Evolutionary conservation across 345 rosid species (phyloP).

Genomic region (Acer saccharum): DNA sequence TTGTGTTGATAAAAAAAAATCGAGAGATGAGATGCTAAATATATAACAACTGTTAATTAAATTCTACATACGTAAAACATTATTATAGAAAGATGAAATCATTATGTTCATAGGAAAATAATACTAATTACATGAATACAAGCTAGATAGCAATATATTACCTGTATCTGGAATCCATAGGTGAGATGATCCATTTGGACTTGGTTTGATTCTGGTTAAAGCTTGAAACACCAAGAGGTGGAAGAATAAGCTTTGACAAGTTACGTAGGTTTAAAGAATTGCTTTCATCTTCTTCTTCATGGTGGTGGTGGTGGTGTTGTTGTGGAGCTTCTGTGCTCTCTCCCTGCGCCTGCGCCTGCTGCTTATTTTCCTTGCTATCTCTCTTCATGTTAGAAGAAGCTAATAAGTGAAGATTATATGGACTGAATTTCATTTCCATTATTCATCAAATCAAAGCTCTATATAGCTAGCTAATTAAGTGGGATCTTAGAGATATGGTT

Average conservation of each 20-base stretch:
- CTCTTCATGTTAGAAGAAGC: slow-evolving; percentile 17
- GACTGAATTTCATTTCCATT: slow-evolving; percentile 21
- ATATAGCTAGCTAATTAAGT: neutral
- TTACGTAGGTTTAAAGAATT: slow-evolving; percentile 50
- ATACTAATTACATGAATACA: too few species aligned
- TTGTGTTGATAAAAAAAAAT: too few species aligned
- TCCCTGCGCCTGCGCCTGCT: neutral
- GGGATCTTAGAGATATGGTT: neutral
- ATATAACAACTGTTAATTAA: neutral
- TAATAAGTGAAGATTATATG: neutral
- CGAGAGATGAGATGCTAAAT: too few species aligned
- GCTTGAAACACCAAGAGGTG: slow-evolving; percentile 81
- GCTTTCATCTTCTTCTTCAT: slow-evolving; percentile 36
- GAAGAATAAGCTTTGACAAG: slow-evolving; percentile 82
- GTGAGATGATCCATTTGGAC: slow-evolving; percentile 65
- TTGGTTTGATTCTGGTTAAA: slow-evolving; percentile 43
- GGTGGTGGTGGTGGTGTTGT: neutral
- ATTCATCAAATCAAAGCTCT: neutral
- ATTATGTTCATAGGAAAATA: too few species aligned
- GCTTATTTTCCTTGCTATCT: neutral
- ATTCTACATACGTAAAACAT: too few species aligned
- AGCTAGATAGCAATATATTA: slow-evolving; percentile 12
- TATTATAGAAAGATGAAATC: too few species aligned
- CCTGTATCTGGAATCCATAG: slow-evolving; percentile 92
- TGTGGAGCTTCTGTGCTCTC: neutral